Evolutionary conservation across 2,329 filamentous ascomycete genomes (phyloP), one percentile per base, ranked within the genome.

Genomic region (Alternaria sp.): DNA sequence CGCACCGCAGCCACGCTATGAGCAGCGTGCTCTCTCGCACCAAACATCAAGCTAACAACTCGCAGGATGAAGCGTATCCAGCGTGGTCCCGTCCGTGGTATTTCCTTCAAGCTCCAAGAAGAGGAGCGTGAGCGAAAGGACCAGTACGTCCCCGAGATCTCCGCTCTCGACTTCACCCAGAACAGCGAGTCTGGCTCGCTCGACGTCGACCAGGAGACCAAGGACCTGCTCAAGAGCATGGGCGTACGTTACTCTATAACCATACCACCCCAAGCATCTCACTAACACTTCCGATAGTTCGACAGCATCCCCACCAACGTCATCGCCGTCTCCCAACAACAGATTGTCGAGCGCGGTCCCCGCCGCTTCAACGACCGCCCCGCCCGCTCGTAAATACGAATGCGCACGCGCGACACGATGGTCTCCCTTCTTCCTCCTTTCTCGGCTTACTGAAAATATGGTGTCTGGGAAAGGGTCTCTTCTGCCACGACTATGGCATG

Each of bases 21-120:
- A 11, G 49, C 28, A 53, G 11, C 7, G 21, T 26, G 47, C 43
- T 49, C 18, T 43, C 14, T 20, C 15, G 10, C 2, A n/a, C 20
- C 14, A n/a, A n/a, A 6, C 28, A 21, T 20, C 14, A 25, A 12
- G 44, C 68, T 71, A 58, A 71, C 61, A 53, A 25, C 4, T 18
- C 59, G 55, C 84, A 84, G 96, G 86, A 99, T 99, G 96, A 98
- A 98, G 91, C 96, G 96, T 86, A 99, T 99, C 80, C 96, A 98
- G 89, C 94, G 96, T 84, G 96, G 96, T 74, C 96, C 96, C 74
- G 96, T 99, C 85, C 96, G 96, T 80, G 96, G 96, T 88, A 99
- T 99, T 87, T 99, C 96, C 85, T 99, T 99, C 94, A 99, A 99
- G 90, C 93, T 99, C 68, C 96, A 99, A 88, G 96, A 99, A 88